phyloP scores from a whole-genome alignment of 768 basidiomycete species.

The Neoboletus subvelutipes region DNA sequence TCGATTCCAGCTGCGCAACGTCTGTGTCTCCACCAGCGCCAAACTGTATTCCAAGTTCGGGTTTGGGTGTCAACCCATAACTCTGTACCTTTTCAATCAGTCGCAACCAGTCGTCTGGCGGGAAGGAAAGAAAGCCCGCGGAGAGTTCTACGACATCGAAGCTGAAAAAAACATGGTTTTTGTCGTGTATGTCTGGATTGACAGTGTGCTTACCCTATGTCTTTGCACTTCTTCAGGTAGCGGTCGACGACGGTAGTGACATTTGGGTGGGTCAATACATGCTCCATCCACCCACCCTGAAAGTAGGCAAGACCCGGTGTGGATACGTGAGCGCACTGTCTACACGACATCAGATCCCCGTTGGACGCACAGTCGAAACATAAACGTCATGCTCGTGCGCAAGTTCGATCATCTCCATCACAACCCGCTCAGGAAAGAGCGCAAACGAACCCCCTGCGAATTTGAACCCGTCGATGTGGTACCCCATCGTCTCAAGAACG shows the following conservation, averaged over 20 bases:
- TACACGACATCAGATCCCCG: neutral
- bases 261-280: conserved; percentile 10
- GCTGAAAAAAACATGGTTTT: conserved; percentile 12
- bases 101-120: conserved; percentile 42
- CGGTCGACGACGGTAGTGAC: conserved; percentile 9
- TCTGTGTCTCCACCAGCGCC: conserved; percentile 44
- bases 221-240: conserved; percentile 15
- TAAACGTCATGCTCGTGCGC: conserved; percentile 41
- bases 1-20: conserved; percentile 38
- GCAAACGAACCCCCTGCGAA: conserved; percentile 45
- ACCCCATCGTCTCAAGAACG: conserved; percentile 41
- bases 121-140: conserved; percentile 46
- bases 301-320: neutral
- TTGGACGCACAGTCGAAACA: conserved; percentile 42
- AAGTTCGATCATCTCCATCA: conserved; percentile 39
- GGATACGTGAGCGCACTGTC: neutral
- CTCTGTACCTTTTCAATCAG: conserved; percentile 40
- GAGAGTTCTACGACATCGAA: conserved; percentile 48
- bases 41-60: conserved; percentile 46
- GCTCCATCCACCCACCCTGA: conserved; percentile 18
- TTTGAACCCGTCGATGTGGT: conserved; percentile 45
- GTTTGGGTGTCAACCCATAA: conserved; percentile 43
- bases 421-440: conserved; percentile 40
- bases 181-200: neutral
- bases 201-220: conserved; percentile 7